Evolutionary conservation across 768 basidiomycete genomes (phyloP).

Genomic region (Exidia glandulosa): DNA sequence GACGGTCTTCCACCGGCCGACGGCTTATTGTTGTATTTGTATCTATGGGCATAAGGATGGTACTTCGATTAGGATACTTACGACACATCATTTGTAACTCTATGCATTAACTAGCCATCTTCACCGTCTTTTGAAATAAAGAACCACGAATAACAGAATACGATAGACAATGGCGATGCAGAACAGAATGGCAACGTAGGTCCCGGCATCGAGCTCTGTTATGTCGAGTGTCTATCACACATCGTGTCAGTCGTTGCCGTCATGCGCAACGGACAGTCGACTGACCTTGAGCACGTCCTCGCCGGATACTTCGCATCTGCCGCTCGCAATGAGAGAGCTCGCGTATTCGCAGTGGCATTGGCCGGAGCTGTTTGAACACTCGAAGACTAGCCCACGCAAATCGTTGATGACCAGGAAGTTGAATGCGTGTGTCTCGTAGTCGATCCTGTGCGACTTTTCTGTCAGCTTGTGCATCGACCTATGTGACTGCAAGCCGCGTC

Average conservation of each 20-base stretch:
- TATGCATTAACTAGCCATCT: slow-evolving; percentile 3
- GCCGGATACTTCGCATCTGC: slow-evolving; percentile 36
- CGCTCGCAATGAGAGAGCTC: slow-evolving; percentile 27
- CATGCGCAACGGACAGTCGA: neutral
- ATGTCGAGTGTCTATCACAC: slow-evolving; percentile 30
- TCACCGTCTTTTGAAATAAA: slow-evolving; percentile 11
- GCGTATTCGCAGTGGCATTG: slow-evolving; percentile 40
- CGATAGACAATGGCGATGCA: slow-evolving; percentile 36
- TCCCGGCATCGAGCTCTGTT: slow-evolving; percentile 29
- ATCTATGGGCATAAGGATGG: too few species aligned
- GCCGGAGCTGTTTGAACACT: slow-evolving; percentile 25
- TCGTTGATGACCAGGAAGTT: slow-evolving; percentile 30
- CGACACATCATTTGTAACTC: too few species aligned
- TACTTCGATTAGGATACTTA: too few species aligned
- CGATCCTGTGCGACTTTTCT: neutral
- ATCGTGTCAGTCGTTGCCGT: neutral
- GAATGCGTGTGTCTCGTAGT: slow-evolving; percentile 14
- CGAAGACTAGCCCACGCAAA: slow-evolving; percentile 34
- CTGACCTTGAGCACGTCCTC: slow-evolving; percentile 31
- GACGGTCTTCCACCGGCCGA: too few species aligned
- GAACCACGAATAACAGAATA: slow-evolving; percentile 21
- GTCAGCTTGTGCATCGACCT: slow-evolving; percentile 16
- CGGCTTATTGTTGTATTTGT: neutral
- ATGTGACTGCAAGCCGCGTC: slow-evolving; percentile 27
- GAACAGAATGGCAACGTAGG: slow-evolving; percentile 36